Evolutionary conservation across 768 basidiomycete species (phyloP).

Genomic region (Xerocomus brunneocitrinus): DNA sequence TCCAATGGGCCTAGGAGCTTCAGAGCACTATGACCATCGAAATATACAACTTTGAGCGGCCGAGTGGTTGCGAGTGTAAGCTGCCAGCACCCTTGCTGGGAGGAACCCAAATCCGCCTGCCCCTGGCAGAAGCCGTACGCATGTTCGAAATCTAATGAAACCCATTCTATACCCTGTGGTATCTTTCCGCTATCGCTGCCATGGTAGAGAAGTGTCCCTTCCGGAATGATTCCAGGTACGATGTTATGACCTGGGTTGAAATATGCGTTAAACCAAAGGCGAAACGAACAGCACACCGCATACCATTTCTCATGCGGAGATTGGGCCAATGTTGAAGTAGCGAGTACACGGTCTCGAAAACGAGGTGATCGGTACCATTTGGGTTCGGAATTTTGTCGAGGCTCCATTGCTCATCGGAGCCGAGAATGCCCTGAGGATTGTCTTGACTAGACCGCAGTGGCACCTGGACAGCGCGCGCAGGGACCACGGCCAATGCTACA

Average conservation of each 20-base stretch:
- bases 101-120: background rate
- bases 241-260: background rate
- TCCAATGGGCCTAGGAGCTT: background rate
- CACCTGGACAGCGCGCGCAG: too few relatives aligned
- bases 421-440: too few relatives aligned
- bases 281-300: background rate
- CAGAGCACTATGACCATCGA: background rate
- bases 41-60: background rate
- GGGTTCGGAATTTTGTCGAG: too few relatives aligned
- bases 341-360: too few relatives aligned
- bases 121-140: background rate
- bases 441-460: too few relatives aligned
- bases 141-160: background rate
- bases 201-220: background rate
- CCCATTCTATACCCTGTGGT: background rate
- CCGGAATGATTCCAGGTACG: background rate
- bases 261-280: background rate
- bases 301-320: too few relatives aligned
- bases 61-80: background rate
- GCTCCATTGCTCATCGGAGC: too few relatives aligned
- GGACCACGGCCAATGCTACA: too few relatives aligned
- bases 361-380: too few relatives aligned
- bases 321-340: too few relatives aligned
- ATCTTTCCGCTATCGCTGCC: background rate
- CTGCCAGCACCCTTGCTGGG: background rate